phyloP scores from a whole-genome alignment of 169 alveolate genomes.

The Theileria equi region DNA sequence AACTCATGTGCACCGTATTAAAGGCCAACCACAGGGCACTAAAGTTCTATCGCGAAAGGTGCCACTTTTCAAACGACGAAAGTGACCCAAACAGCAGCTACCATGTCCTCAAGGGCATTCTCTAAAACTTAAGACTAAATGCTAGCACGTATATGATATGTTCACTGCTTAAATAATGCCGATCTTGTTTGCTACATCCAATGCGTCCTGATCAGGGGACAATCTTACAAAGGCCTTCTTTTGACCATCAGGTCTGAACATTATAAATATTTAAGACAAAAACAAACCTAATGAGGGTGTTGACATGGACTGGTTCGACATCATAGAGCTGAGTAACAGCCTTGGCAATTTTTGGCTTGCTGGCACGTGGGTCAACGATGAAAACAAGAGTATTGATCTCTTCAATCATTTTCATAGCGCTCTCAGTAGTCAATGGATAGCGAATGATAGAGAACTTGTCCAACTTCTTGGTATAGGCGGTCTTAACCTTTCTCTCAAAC shows the following conservation, averaged over 20 bases:
- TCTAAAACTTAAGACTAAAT: slow-evolving; percentile 1
- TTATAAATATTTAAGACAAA: not conserved
- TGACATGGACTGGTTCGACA: slow-evolving; percentile 88
- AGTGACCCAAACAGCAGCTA: slow-evolving; percentile 66
- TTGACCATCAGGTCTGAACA: slow-evolving; percentile 88
- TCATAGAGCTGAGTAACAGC: slow-evolving; percentile 92
- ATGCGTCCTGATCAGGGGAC: slow-evolving; percentile 94
- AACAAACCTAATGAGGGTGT: slow-evolving; percentile 87
- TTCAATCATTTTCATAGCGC: slow-evolving; percentile 97
- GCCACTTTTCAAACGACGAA: slow-evolving; percentile 66
- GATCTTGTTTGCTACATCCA: slow-evolving; percentile 96
- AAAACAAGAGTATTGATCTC: slow-evolving; percentile 96
- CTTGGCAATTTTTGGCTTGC: slow-evolving; percentile 90
- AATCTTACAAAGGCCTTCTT: slow-evolving; percentile 97
- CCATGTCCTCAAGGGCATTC: slow-evolving; percentile 42
- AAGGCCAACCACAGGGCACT: slow-evolving; percentile 63
- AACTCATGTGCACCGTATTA: slow-evolving; percentile 73
- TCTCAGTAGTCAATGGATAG: slow-evolving; percentile 96
- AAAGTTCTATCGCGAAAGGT: slow-evolving; percentile 63
- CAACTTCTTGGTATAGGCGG: slow-evolving; percentile 76
- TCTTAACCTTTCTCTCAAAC: slow-evolving; percentile 74
- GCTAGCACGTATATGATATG: slow-evolving; percentile 4
- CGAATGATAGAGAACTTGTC: slow-evolving; percentile 89
- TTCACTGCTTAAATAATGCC: slow-evolving; percentile 89
- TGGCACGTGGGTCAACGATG: slow-evolving; percentile 88